Evolutionary conservation across 768 basidiomycete species (phyloP).

Genomic region (Clitopilus hobsonii): DNA sequence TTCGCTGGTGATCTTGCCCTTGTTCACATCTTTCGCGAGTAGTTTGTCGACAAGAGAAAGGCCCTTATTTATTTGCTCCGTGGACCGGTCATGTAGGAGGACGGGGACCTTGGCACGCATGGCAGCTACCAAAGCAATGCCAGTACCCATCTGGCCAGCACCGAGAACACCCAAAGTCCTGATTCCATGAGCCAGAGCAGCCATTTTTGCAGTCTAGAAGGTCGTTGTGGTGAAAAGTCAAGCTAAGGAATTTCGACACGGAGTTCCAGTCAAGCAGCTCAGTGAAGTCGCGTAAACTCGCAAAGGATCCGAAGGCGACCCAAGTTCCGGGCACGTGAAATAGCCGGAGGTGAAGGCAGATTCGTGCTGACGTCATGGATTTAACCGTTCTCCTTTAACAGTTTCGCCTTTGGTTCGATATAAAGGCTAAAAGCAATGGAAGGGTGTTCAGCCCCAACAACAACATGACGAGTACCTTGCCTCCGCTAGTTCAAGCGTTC

Average conservation of each 20-base stretch:
- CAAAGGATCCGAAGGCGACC: background rate
- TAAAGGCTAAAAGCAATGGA: too few species aligned
- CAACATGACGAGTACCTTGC: slow-evolving; percentile 53
- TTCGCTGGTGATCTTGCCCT: slow-evolving; percentile 65
- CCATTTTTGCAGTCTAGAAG: background rate
- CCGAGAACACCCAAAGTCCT: slow-evolving; percentile 74
- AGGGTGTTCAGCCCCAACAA: background rate
- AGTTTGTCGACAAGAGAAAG: slow-evolving; percentile 74
- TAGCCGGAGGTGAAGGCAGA: background rate
- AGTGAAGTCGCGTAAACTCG: background rate
- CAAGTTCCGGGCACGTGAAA: slow-evolving; percentile 1
- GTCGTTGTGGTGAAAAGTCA: background rate
- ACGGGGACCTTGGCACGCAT: slow-evolving; percentile 84
- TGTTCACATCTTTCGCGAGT: slow-evolving; percentile 83
- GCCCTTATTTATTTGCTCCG: slow-evolving; percentile 69
- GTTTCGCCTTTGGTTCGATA: too few species aligned
- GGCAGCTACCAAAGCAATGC: slow-evolving; percentile 86
- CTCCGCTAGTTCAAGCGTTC: slow-evolving; percentile 55
- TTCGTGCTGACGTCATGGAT: background rate
- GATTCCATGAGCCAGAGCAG: slow-evolving; percentile 58
- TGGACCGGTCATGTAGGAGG: slow-evolving; percentile 76
- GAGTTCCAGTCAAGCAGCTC: background rate
- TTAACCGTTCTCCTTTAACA: too few species aligned
- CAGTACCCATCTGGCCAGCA: slow-evolving; percentile 87
- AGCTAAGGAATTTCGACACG: background rate